These are phyloP conservation scores for Phymatotrichopsis omnivora DNA, from an alignment of 2,329 filamentous ascomycete genomes.

Conservation along the genomic window DNA sequence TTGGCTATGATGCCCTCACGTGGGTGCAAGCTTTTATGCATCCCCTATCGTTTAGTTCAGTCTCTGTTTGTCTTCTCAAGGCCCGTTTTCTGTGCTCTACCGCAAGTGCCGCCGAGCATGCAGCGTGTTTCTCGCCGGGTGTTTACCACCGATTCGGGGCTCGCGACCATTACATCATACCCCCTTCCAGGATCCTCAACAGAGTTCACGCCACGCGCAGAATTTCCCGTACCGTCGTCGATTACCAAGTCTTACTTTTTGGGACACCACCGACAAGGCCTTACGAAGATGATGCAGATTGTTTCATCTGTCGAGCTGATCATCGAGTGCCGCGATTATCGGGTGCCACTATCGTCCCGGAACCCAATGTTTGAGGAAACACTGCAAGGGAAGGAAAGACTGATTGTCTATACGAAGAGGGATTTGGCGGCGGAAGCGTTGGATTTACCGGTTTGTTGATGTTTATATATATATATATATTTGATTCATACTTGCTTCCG, in stretches of 20 bases:
- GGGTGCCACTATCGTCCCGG: slow-evolving; percentile 76
- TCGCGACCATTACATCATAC: too few species aligned
- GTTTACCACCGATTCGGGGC: too few species aligned
- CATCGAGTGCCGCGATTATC: slow-evolving; percentile 88
- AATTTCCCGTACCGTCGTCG: slow-evolving; percentile 61
- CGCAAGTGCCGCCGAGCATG: too few species aligned
- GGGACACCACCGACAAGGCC: slow-evolving; percentile 77
- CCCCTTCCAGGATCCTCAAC: too few species aligned
- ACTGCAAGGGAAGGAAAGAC: slow-evolving; percentile 51
- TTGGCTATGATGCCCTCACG: too few species aligned
- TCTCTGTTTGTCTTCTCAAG: too few species aligned
- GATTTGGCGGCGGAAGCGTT: slow-evolving; percentile 51
- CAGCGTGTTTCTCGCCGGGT: too few species aligned
- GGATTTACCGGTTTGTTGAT: slow-evolving; percentile 35
- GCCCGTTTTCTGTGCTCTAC: too few species aligned
- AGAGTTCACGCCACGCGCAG: slow-evolving; percentile 61
- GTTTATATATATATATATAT: slow-evolving; percentile 1
- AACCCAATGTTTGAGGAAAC: slow-evolving; percentile 81
- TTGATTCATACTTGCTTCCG: slow-evolving; percentile 13
- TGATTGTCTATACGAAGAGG: slow-evolving; percentile 85
- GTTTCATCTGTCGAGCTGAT: slow-evolving; percentile 76
- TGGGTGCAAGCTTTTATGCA: too few species aligned
- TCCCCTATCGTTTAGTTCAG: too few species aligned
- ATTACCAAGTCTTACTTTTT: slow-evolving; percentile 88
- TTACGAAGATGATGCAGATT: slow-evolving; percentile 70